Base-by-base conservation (phyloP, 2,329 filamentous ascomycete genomes). In the Bipolaris victoriae region DNA sequence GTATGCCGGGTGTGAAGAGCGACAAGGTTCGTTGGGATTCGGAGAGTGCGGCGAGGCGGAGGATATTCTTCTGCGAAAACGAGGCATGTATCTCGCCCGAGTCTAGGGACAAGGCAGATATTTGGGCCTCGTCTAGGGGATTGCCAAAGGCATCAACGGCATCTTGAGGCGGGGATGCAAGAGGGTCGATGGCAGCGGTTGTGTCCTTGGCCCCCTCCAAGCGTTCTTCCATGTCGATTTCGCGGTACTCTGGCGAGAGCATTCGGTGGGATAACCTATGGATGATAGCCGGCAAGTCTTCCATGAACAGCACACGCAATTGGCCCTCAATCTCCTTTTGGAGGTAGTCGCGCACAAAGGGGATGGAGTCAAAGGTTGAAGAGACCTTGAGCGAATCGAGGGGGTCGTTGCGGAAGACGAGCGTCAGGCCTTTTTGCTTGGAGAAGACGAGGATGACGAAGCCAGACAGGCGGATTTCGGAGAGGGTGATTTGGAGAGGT, bases 371-470 rank as follows among this genome's bases (percentile, higher is more conserved):
- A 77, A 99, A 99, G 43, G 95, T 99, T 66, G 94, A 98, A 0
- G 94, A 98, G 65, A 99, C 95, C 81, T 97, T 98, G 71, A 99
- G 87, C 4, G 94, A 97, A 76, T 99, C 95, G 60, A 99, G 87
- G 4, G 95, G 95, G 75, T 99, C 95, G 84, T 99, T 98, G 69
- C 95, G 89, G 76, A 99, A 99, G 43, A 99, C 95, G 46, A 99
- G 84, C 1, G 95, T 99, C 55, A 99, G 84, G 18, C 95, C 95
- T 75, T 99, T 99, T 79, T 97, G 92, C 75, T 92, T 94, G 3
- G 94, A 98, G 76, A 99, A 99, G 60, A 99, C 95, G 48, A 99
- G 79, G 57, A 99, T 97, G 66, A 99, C 96, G 76, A 99, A 98
- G 10, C 94, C 95, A 3, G 93, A 97, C 49, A 99, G 82, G 72